Evolutionary conservation across 495 filamentous ascomycete species (phyloP).

Genomic region (Trichoderma gamsii): DNA sequence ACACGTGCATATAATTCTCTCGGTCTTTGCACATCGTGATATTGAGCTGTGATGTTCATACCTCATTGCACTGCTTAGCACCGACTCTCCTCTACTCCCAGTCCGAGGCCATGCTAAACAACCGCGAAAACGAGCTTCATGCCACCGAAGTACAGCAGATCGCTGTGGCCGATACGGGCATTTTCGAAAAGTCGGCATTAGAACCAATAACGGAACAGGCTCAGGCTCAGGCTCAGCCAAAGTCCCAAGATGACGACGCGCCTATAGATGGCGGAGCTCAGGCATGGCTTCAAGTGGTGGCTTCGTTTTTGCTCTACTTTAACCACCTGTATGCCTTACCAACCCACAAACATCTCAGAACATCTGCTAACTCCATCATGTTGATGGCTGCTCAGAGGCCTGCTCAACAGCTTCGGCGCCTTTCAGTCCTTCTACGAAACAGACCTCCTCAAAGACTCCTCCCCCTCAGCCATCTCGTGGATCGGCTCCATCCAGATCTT

Average conservation of each 20-base stretch:
- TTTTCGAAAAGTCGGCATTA: background rate
- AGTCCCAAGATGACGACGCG: background rate
- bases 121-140: background rate
- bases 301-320: conserved; percentile 9
- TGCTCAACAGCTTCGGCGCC: conserved; percentile 31
- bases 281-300: conserved; percentile 16
- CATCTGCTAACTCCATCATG: background rate
- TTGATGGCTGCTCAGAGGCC: conserved; percentile 30
- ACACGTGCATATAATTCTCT: too few species aligned
- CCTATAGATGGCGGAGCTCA: conserved; percentile 19
- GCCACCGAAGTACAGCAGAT: background rate
- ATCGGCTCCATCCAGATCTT: conserved; percentile 28
- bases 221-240: background rate
- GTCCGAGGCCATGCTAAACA: background rate
- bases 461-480: conserved; percentile 28
- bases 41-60: too few species aligned
- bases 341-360: background rate
- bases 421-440: conserved; percentile 29
- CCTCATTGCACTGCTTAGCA: too few species aligned
- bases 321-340: conserved; percentile 9
- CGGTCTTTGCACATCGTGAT: too few species aligned
- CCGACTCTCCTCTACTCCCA: background rate
- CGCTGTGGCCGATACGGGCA: background rate
- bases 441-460: conserved; percentile 20
- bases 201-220: background rate